Evolutionary conservation across 176 grass and related monocot genomes (phyloP).

Genomic region (Rhynchospora breviuscula): DNA sequence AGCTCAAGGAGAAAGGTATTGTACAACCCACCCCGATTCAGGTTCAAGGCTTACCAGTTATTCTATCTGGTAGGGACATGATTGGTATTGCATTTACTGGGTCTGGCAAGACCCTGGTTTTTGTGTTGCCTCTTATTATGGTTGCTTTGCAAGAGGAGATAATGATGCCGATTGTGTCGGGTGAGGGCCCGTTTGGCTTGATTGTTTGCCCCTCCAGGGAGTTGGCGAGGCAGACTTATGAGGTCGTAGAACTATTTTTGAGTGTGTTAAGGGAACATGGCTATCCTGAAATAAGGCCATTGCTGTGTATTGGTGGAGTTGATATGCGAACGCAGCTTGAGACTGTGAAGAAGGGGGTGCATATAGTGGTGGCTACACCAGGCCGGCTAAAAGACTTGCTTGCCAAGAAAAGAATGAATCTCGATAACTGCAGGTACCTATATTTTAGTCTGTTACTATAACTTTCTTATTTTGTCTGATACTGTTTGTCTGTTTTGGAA

Average conservation of each 20-base stretch:
- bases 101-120: conserved; percentile 77
- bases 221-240: conserved; percentile 83
- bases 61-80: conserved; percentile 83
- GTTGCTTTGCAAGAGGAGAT: conserved; percentile 72
- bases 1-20: conserved; percentile 68
- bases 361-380: conserved; percentile 83
- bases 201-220: conserved; percentile 81
- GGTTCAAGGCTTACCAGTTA: conserved; percentile 69
- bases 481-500: not conserved
- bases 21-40: conserved; percentile 91
- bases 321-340: conserved; percentile 84
- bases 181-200: conserved; percentile 82
- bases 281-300: conserved; percentile 62
- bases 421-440: conserved; percentile 80
- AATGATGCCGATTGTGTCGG: conserved; percentile 72
- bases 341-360: conserved; percentile 73
- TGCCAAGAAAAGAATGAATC: conserved; percentile 95
- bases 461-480: not conserved
- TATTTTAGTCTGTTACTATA: not conserved
- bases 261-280: conserved; percentile 40
- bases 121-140: conserved; percentile 83
- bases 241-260: conserved; percentile 70
- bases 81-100: conserved; percentile 92
- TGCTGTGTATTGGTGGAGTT: conserved; percentile 80
- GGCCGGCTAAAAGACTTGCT: conserved; percentile 89